A percentile compares a stretch with the other conserved stretches of the same genome.
Conservation (phyloP, 345 rosid species). For the Sapria himalayana region DNA sequence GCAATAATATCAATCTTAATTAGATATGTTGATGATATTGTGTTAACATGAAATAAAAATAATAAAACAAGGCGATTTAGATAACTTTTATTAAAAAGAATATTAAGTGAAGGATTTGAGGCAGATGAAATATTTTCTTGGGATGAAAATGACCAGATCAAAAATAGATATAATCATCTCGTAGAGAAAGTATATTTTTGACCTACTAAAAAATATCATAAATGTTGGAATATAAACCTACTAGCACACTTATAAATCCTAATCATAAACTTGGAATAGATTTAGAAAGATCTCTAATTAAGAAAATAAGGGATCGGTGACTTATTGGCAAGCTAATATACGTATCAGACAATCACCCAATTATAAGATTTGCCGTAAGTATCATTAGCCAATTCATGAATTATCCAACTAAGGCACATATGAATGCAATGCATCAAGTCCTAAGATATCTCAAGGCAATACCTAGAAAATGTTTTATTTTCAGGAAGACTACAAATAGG, state of each 20-base stretch:
- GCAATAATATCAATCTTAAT: neutral
- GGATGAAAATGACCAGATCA: too few species aligned
- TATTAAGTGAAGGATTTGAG: neutral
- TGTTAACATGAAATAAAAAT: neutral
- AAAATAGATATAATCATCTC: too few species aligned
- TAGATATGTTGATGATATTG: neutral
- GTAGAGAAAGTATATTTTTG: neutral
- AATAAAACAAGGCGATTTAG: neutral
- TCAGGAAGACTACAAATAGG: too few species aligned
- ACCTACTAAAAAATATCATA: neutral
- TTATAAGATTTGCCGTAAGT: neutral
- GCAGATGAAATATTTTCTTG: neutral
- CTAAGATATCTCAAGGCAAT: neutral
- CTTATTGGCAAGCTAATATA: neutral
- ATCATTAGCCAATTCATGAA: neutral
- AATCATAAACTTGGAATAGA: neutral
- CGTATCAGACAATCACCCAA: neutral
- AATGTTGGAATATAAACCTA: neutral
- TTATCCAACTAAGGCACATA: neutral
- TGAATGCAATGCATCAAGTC: neutral
- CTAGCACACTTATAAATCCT: neutral
- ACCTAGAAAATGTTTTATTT: neutral
- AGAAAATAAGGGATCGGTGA: neutral
- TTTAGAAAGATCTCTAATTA: neutral
- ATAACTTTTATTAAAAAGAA: neutral